phyloP scores from a whole-genome alignment of 2,329 filamentous ascomycete genomes.

The Aspergillus fischeri region DNA sequence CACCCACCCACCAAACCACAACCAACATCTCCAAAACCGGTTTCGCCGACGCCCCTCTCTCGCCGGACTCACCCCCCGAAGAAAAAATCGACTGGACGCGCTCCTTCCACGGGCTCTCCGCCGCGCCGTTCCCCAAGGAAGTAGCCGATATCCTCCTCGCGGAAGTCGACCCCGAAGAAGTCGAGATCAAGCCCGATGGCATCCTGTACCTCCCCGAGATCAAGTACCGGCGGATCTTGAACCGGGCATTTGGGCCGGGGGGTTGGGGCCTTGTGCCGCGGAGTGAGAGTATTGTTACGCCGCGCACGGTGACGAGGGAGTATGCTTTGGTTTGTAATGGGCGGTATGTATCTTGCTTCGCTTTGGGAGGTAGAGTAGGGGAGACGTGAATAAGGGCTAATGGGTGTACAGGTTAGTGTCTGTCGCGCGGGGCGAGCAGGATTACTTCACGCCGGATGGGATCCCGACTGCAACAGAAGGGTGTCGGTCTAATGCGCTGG shows the following conservation, averaged over 20 bases:
- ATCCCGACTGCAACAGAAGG: slow-evolving; percentile 94
- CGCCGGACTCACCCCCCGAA: slow-evolving; percentile 24
- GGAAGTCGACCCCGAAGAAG: slow-evolving; percentile 66
- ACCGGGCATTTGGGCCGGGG: slow-evolving; percentile 86
- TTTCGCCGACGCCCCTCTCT: slow-evolving; percentile 32
- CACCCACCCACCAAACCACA: slow-evolving; percentile 28
- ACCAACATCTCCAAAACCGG: slow-evolving; percentile 38
- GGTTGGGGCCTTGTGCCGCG: slow-evolving; percentile 92
- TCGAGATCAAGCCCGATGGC: slow-evolving; percentile 97
- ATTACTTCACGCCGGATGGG: slow-evolving; percentile 84
- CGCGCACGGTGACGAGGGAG: slow-evolving; percentile 77
- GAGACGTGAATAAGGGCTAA: too few species aligned
- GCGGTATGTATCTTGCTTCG: slow-evolving; percentile 53
- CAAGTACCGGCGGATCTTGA: slow-evolving; percentile 90
- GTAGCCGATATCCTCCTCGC: slow-evolving; percentile 64
- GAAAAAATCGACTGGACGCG: slow-evolving; percentile 72
- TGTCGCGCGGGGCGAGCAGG: slow-evolving; percentile 89
- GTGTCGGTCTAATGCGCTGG: slow-evolving; percentile 94
- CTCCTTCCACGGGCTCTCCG: slow-evolving; percentile 76
- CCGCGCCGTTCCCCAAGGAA: slow-evolving; percentile 66
- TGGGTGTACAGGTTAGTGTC: slow-evolving; percentile 67
- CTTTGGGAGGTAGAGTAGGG: not conserved
- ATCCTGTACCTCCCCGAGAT: slow-evolving; percentile 97
- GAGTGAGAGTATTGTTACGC: slow-evolving; percentile 79
- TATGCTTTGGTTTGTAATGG: slow-evolving; percentile 88